Base-by-base conservation (phyloP, 306 rosid species). In the Ammopiptanthus mongolicus region DNA sequence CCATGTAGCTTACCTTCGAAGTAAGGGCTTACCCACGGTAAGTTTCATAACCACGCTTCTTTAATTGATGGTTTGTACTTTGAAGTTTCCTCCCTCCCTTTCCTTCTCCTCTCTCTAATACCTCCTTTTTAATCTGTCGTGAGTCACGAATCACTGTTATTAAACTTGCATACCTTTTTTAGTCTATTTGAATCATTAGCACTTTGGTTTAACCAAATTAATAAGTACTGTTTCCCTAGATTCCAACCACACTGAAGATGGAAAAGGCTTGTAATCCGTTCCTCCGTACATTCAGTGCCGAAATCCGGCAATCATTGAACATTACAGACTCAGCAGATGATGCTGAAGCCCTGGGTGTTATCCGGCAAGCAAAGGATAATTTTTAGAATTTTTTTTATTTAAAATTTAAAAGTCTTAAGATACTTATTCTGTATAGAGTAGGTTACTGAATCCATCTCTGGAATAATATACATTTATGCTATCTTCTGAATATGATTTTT, bases 11-110 rank as follows among this genome's bases (percentile, higher is more conserved):
- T 84, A 82, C 82, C 91, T 90, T 79, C 84, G 93, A 65, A 84
- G 75, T 81, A 95, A 90, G 81, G 96, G 97, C 82, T 34, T 92
- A 74, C 96, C 99, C 28, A 95, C 97, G 73, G 99, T 95, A 85
- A 73, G 81, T 77, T 76, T 77, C 50, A 22, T 6, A 60, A 25
- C 18, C 28, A 14, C 12, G 1, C 73, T 71, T 70, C 60, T 65
- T 48, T 8, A 23, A 17, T 17, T 2, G 18, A 65, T 75, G 29
- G 13, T 23, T 58, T 18, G 10, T 31, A 31, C 13, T 48, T 36
- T 5, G n/a, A 14, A 36, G 10, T 36, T 9, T 12, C 34, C 52
- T 21, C 39, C 28, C 44, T 25, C 28, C 28, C 28, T 25, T 25
- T 25, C 25, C 25, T 23, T 23, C 1, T 33, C 46, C 1, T 33